phyloP scores from a whole-genome alignment of 805 yeast genomes.

The Ogataea philodendri region DNA sequence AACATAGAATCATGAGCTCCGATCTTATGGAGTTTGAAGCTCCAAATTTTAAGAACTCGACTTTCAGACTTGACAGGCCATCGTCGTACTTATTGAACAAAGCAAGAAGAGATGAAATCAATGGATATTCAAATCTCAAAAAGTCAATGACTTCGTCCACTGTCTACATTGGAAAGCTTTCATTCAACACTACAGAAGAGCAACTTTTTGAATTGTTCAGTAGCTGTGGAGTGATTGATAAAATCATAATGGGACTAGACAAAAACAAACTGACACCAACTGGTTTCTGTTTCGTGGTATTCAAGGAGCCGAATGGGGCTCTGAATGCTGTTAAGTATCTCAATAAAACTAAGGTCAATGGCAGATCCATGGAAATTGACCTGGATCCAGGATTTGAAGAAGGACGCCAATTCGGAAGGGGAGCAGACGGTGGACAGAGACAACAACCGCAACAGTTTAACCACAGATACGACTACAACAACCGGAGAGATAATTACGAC shows the following conservation, averaged over 20 bases:
- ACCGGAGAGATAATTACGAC: slow-evolving; percentile 25
- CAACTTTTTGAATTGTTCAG: slow-evolving; percentile 86
- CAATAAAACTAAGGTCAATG: slow-evolving; percentile 80
- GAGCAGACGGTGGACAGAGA: slow-evolving; percentile 85
- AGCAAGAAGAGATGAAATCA: slow-evolving; percentile 50
- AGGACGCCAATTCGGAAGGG: slow-evolving; percentile 95
- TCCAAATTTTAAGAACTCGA: slow-evolving; percentile 58
- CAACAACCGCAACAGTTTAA: slow-evolving; percentile 26
- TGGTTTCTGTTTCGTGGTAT: slow-evolving; percentile 93
- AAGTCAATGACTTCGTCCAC: slow-evolving; percentile 68
- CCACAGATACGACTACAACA: slow-evolving; percentile 8
- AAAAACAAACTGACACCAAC: slow-evolving; percentile 90
- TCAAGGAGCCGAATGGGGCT: slow-evolving; percentile 64
- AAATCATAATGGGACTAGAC: slow-evolving; percentile 93
- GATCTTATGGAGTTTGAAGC: slow-evolving; percentile 46
- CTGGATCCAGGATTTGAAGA: slow-evolving; percentile 94
- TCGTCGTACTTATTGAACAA: slow-evolving; percentile 65
- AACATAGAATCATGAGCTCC: slow-evolving; percentile 12
- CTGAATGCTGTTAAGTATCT: slow-evolving; percentile 79
- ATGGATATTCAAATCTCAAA: slow-evolving; percentile 62
- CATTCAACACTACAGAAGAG: slow-evolving; percentile 92
- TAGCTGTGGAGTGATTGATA: slow-evolving; percentile 73
- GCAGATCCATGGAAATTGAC: slow-evolving; percentile 77
- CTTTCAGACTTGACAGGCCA: slow-evolving; percentile 68
- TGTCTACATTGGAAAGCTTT: slow-evolving; percentile 86